These are phyloP conservation scores for Coemansia sp. DNA, from an alignment of 192 early-diverging fungal genomes.

Conservation along the genomic window DNA sequence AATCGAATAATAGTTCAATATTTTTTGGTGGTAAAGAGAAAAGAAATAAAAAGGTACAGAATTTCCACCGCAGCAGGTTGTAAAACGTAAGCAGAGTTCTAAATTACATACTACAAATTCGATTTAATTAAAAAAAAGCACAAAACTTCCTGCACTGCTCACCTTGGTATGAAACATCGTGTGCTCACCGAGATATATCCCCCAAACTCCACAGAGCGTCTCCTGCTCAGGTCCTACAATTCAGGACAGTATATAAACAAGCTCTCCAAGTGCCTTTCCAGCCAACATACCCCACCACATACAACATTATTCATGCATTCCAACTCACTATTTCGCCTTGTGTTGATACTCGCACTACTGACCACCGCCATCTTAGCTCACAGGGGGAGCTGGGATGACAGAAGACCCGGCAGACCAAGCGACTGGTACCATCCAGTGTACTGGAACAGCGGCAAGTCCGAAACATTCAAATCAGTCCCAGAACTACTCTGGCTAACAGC, in stretches of 20 bases:
- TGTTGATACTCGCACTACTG: neutral
- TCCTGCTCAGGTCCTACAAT: neutral
- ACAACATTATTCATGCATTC: neutral
- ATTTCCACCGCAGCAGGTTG: neutral
- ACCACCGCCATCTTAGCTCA: neutral
- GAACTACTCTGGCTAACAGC: neutral
- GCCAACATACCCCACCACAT: neutral
- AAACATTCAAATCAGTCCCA: neutral
- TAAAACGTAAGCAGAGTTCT: neutral
- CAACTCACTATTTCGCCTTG: neutral
- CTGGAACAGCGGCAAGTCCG: neutral
- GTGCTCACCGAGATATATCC: neutral
- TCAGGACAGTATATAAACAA: neutral
- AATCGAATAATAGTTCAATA: neutral
- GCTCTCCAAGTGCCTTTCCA: neutral
- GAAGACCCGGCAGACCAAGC: neutral
- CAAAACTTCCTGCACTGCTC: neutral
- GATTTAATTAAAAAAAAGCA: neutral
- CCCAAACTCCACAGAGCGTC: neutral
- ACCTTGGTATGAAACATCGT: neutral
- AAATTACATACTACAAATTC: neutral
- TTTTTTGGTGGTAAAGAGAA: neutral
- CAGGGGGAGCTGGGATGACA: neutral
- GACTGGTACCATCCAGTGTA: neutral
- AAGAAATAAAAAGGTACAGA: neutral